These are phyloP conservation scores for Echria macrotheca DNA, from an alignment of 495 filamentous ascomycete genomes.

Conservation along the genomic window DNA sequence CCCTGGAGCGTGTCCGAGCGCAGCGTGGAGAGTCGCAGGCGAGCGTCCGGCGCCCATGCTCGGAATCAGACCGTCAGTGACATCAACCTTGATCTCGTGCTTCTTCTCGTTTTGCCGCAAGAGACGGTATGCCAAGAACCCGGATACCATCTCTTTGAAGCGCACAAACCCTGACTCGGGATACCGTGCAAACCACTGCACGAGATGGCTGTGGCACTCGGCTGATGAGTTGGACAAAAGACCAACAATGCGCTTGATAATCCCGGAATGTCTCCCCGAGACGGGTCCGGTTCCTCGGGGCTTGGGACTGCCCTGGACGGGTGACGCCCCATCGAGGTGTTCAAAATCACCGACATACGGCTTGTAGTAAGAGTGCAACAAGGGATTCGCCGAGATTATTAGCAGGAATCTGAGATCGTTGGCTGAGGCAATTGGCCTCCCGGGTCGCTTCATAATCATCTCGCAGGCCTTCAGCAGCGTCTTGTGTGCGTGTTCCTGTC, in stretches of 20 bases:
- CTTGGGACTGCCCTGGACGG: slow-evolving; percentile 5
- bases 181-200: slow-evolving; percentile 78
- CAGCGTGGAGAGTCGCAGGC: slow-evolving; percentile 66
- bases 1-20: slow-evolving; percentile 51
- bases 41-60: slow-evolving; percentile 57
- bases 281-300: slow-evolving; percentile 22
- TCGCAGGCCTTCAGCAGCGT: slow-evolving; percentile 79
- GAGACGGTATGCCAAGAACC: slow-evolving; percentile 80
- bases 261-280: slow-evolving; percentile 65
- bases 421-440: slow-evolving; percentile 61
- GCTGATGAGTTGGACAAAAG: slow-evolving; percentile 69
- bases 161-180: slow-evolving; percentile 63
- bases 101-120: slow-evolving; percentile 67
- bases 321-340: slow-evolving; percentile 13
- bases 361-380: slow-evolving; percentile 50
- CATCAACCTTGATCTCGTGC: slow-evolving; percentile 49
- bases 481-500: slow-evolving; percentile 60
- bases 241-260: slow-evolving; percentile 82
- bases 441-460: slow-evolving; percentile 77
- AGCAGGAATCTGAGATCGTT: slow-evolving; percentile 75
- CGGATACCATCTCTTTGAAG: slow-evolving; percentile 67
- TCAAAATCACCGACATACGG: slow-evolving; percentile 30
- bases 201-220: slow-evolving; percentile 74
- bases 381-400: slow-evolving; percentile 78
- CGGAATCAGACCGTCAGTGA: slow-evolving; percentile 64